phyloP scores from a whole-genome alignment of 768 basidiomycete genomes.

The Mrakia gelida region DNA sequence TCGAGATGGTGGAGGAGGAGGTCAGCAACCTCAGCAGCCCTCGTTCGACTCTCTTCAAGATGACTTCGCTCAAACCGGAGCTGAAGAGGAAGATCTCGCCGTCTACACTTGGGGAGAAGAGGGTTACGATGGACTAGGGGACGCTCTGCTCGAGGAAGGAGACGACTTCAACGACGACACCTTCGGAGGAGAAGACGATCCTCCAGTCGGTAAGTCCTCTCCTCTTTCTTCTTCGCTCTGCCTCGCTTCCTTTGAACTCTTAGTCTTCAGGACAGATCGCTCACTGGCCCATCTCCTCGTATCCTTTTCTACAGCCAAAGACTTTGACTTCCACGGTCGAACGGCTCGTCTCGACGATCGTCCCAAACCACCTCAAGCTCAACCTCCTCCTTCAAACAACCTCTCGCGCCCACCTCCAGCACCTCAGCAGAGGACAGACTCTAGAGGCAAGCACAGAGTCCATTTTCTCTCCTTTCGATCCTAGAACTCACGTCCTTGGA shows the following conservation, averaged over 20 bases:
- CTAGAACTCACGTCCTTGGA: too few species aligned
- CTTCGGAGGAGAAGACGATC: conserved; percentile 59
- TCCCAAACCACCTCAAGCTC: conserved; percentile 9
- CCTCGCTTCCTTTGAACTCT: not conserved
- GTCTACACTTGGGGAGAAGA: conserved; percentile 64
- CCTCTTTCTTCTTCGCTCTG: not conserved
- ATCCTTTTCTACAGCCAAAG: conserved; percentile 58
- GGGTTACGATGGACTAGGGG: conserved; percentile 81
- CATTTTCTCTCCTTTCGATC: not conserved
- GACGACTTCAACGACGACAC: conserved; percentile 97
- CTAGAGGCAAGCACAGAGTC: not conserved
- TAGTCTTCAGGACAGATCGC: not conserved
- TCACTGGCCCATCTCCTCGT: not conserved
- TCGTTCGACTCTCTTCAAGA: not conserved
- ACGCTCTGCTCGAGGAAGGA: conserved; percentile 77
- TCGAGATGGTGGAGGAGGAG: not conserved
- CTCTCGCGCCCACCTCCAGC: conserved; percentile 23
- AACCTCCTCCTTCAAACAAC: conserved; percentile 25
- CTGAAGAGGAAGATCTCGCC: conserved; percentile 67
- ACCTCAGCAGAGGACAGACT: conserved; percentile 24
- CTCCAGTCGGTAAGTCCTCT: conserved; percentile 59
- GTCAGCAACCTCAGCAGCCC: not conserved
- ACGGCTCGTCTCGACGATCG: conserved; percentile 43
- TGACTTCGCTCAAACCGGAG: conserved; percentile 28
- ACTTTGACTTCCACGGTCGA: conserved; percentile 77